Conservation (phyloP, 768 basidiomycete genomes). For the Lanmaoa rubissima region DNA sequence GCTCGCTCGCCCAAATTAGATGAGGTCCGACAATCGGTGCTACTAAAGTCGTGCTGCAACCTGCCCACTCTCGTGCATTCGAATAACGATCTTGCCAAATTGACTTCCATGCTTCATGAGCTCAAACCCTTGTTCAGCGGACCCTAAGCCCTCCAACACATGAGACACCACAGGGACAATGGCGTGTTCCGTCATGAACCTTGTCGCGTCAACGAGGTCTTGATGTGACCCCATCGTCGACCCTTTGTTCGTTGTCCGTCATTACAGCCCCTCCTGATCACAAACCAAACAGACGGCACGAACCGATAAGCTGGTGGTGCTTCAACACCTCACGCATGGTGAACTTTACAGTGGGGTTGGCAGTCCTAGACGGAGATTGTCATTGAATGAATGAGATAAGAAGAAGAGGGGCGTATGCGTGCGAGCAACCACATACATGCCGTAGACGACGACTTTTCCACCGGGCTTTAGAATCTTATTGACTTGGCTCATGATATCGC, state of each 20-base stretch:
- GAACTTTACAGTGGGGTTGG: conserved; percentile 54
- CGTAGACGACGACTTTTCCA: conserved; percentile 61
- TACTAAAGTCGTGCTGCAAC: conserved; percentile 26
- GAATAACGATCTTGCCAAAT: conserved; percentile 77
- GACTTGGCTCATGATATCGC: conserved; percentile 54
- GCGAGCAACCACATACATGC: conserved; percentile 45
- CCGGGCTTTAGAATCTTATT: conserved; percentile 53
- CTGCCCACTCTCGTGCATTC: conserved; percentile 33
- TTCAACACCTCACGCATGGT: conserved; percentile 79
- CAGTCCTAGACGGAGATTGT: conserved; percentile 49
- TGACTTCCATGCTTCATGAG: conserved; percentile 61
- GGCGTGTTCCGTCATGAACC: conserved; percentile 61
- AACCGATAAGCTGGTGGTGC: conserved; percentile 73
- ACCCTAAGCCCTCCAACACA: conserved; percentile 63
- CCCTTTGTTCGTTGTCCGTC: conserved; percentile 42
- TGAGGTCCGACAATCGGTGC: background rate
- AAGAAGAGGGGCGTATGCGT: background rate
- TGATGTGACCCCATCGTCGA: conserved; percentile 82
- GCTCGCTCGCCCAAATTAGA: background rate
- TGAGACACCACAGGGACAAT: conserved; percentile 71
- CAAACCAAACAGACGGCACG: conserved; percentile 14
- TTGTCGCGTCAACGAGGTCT: conserved; percentile 70
- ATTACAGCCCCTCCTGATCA: conserved; percentile 5
- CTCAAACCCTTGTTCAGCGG: conserved; percentile 68
- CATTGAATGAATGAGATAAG: conserved; percentile 2